phyloP scores from a whole-genome alignment of 805 yeast species.

The Candida orba region DNA sequence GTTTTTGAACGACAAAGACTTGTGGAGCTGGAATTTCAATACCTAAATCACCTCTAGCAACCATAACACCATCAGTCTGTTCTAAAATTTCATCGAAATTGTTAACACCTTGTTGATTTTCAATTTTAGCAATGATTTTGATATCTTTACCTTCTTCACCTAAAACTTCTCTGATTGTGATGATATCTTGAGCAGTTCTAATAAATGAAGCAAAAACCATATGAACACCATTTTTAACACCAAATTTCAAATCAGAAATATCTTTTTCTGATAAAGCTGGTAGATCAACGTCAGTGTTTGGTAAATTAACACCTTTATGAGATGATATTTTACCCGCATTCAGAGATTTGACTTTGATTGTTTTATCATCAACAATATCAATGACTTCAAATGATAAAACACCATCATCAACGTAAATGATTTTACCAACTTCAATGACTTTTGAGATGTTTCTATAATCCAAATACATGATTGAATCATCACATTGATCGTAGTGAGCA shows the following conservation, averaged over 20 bases:
- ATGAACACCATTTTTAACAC: conserved; percentile 96
- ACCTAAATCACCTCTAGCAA: conserved; percentile 99
- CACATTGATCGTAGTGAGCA: conserved; percentile 59
- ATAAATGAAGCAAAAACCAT: conserved; percentile 98
- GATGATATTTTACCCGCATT: conserved; percentile 95
- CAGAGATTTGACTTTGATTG: conserved; percentile 80
- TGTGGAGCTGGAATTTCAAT: conserved; percentile 99
- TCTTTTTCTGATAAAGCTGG: conserved; percentile 98
- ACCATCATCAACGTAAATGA: conserved; percentile 97
- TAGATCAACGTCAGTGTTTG: conserved; percentile 97
- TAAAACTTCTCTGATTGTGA: conserved; percentile 83
- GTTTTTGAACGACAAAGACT: conserved; percentile 97
- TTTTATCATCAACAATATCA: conserved; percentile 71
- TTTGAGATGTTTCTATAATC: conserved; percentile 96
- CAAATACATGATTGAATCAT: conserved; percentile 76
- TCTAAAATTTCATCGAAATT: conserved; percentile 93
- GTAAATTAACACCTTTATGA: conserved; percentile 98
- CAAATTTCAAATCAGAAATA: conserved; percentile 83
- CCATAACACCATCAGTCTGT: conserved; percentile 99
- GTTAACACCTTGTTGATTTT: conserved; percentile 99
- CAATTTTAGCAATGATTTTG: conserved; percentile 95
- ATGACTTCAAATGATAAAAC: conserved; percentile 90
- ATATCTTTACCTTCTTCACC: conserved; percentile 96
- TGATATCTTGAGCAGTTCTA: conserved; percentile 88
- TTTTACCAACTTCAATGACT: conserved; percentile 81